Evolutionary conservation across 2,329 filamentous ascomycete species (phyloP).

Genomic region (Lanzia echinophila): DNA sequence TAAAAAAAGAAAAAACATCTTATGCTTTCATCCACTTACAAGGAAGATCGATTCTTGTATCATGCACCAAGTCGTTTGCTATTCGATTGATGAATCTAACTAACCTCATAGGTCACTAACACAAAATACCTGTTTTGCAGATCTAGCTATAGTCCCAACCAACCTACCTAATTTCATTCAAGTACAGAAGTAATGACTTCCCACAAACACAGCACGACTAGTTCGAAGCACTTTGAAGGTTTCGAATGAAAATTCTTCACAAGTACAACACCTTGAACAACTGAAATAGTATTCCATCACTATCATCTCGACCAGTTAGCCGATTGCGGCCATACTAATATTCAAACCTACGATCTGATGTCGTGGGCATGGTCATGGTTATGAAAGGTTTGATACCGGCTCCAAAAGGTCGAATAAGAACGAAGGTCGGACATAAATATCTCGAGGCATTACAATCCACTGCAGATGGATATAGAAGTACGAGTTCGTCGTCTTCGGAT

Average conservation of each 20-base stretch:
- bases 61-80: constrained; percentile 6
- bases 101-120: constrained; percentile 3
- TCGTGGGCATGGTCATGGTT: constrained; percentile 13
- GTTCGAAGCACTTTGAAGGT: neutral
- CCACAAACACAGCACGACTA: neutral
- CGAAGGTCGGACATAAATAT: constrained; percentile 28
- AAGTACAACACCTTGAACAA: neutral
- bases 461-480: constrained; percentile 20
- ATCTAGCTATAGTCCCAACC: neutral
- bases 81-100: constrained; percentile 7
- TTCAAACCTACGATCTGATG: constrained; percentile 10
- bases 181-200: constrained; percentile 8
- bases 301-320: neutral
- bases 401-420: constrained; percentile 26
- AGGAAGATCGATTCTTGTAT: neutral
- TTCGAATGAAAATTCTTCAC: neutral
- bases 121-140: neutral
- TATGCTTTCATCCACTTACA: neutral
- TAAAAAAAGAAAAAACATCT: too few species aligned
- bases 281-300: neutral
- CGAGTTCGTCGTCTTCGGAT: constrained; percentile 21
- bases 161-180: neutral
- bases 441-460: constrained; percentile 28
- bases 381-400: constrained; percentile 19
- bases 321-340: constrained; percentile 6